Evolutionary conservation across 2,329 filamentous ascomycete species (phyloP).

Genomic region (Juglanconis sp.): DNA sequence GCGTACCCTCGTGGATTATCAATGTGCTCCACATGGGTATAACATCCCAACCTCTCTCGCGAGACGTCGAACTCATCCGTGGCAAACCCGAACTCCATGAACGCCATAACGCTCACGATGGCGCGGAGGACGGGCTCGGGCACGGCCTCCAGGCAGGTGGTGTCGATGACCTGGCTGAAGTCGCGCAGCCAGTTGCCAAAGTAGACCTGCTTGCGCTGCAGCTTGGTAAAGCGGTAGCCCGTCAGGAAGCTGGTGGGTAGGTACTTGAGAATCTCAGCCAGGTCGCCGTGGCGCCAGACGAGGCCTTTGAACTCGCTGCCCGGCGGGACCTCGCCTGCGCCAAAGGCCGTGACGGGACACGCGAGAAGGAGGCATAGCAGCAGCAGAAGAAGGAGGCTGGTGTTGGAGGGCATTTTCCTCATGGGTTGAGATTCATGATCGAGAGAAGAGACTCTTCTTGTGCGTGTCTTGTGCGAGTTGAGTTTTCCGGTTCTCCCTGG

Average conservation of each 20-base stretch:
- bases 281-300: conserved; percentile 39
- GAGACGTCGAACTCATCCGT: conserved; percentile 57
- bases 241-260: conserved; percentile 36
- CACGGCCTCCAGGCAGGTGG: conserved; percentile 49
- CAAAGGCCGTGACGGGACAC: conserved; percentile 32
- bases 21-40: conserved; percentile 52
- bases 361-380: conserved; percentile 25
- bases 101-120: conserved; percentile 52
- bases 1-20: conserved; percentile 40
- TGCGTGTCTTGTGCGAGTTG: neutral
- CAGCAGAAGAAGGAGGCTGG: conserved; percentile 1
- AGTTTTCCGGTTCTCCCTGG: neutral
- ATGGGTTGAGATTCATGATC: neutral
- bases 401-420: conserved; percentile 9
- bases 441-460: neutral
- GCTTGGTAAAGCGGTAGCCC: conserved; percentile 34
- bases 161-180: conserved; percentile 53
- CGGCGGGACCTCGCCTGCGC: conserved; percentile 35
- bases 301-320: conserved; percentile 38
- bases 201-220: conserved; percentile 37
- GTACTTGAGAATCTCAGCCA: conserved; percentile 35
- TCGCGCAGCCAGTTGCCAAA: conserved; percentile 34
- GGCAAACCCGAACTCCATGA: conserved; percentile 55
- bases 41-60: conserved; percentile 45
- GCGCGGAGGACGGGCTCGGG: conserved; percentile 51